phyloP scores from a whole-genome alignment of 371 early-diverging fungal genomes.

The Blastocladiella emersonii region DNA sequence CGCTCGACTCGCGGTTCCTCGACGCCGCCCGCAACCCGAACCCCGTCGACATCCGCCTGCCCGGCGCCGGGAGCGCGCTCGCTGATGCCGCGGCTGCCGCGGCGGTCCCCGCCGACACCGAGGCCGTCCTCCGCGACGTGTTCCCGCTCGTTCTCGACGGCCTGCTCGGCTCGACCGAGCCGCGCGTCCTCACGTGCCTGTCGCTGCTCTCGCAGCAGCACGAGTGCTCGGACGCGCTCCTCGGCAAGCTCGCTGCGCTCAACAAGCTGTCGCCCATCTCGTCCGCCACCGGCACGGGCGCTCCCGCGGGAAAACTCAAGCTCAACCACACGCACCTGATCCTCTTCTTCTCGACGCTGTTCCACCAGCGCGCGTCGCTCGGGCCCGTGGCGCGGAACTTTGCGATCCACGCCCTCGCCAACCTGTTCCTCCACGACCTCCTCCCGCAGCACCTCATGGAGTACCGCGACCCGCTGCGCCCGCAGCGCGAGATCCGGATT shows the following conservation, averaged over 20 bases:
- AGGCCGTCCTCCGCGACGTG: neutral
- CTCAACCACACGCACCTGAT: neutral
- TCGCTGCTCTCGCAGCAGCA: neutral
- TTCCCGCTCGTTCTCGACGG: neutral
- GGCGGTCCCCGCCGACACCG: neutral
- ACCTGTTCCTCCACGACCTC: neutral
- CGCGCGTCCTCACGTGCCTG: neutral
- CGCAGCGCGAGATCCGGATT: neutral
- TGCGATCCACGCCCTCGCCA: neutral
- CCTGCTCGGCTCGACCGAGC: neutral
- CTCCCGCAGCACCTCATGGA: neutral
- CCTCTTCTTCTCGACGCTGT: neutral
- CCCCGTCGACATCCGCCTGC: no score
- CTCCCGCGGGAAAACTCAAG: neutral
- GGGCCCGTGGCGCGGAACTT: neutral
- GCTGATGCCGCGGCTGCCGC: no score
- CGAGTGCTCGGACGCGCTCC: neutral
- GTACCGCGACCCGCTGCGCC: conserved; percentile 4
- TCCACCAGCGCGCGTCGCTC: neutral
- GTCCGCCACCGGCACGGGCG: neutral
- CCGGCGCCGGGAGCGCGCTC: no score
- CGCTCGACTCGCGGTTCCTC: neutral
- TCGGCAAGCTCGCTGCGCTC: neutral
- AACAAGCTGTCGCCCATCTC: neutral
- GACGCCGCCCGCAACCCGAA: neutral